Evolutionary conservation across 495 filamentous ascomycete species (phyloP).

Genomic region (Umbilicaria muhlenbergii): DNA sequence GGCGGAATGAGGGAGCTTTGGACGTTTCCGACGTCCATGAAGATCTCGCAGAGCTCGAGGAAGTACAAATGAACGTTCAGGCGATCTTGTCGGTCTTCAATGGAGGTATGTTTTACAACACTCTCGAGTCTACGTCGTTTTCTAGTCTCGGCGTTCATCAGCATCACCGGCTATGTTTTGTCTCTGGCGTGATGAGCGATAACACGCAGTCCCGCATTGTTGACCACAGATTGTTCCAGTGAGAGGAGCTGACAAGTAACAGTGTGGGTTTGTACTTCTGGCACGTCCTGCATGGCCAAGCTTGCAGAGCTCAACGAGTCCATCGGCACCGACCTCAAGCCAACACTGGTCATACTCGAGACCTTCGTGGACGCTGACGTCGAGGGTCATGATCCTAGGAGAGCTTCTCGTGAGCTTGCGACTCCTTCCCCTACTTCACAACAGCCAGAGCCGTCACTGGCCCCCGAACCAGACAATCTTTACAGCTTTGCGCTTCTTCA

Average conservation of each 20-base stretch:
- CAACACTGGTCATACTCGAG: constrained; percentile 64
- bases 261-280: constrained; percentile 64
- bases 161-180: background rate
- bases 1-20: background rate
- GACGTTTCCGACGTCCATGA: constrained; percentile 16
- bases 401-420: constrained; percentile 5
- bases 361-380: constrained; percentile 27
- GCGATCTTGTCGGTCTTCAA: constrained; percentile 34
- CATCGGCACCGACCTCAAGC: constrained; percentile 44
- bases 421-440: background rate
- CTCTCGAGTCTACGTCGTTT: constrained; percentile 2
- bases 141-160: background rate
- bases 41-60: constrained; percentile 31
- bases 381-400: constrained; percentile 18
- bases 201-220: too few relatives aligned
- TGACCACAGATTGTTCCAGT: too few relatives aligned
- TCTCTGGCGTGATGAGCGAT: background rate
- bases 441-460: constrained; percentile 19
- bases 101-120: constrained; percentile 29
- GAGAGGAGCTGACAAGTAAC: constrained; percentile 4
- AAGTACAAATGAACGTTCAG: constrained; percentile 32
- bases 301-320: constrained; percentile 51
- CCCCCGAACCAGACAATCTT: constrained; percentile 34
- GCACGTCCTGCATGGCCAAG: constrained; percentile 52
- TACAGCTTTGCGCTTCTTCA: constrained; percentile 56